A percentile compares a stretch with the other conserved stretches of the same genome.
Conservation (phyloP, 2,329 filamentous ascomycete species). For the Fusarium pseudonygamai region DNA sequence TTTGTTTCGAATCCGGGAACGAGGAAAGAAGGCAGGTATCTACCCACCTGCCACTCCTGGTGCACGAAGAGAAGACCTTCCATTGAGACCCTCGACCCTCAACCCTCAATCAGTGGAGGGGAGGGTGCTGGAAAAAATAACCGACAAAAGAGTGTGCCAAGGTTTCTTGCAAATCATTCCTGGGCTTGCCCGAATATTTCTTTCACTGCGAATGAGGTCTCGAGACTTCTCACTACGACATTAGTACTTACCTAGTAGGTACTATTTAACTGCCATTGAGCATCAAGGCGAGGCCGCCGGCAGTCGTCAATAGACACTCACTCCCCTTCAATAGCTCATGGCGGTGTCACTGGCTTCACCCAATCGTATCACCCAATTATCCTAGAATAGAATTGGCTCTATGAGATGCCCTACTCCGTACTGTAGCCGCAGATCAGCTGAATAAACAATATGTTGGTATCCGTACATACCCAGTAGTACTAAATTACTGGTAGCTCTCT, state of each 20-base stretch:
- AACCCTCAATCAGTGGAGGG: not conserved
- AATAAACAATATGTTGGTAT: not conserved
- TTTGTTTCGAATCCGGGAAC: conserved; percentile 33
- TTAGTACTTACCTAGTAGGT: not conserved
- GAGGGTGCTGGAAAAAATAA: not conserved
- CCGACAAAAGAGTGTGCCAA: not conserved
- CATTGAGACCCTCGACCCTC: not conserved
- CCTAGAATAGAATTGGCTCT: not conserved
- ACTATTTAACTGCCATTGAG: not conserved
- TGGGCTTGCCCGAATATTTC: not conserved
- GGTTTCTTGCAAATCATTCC: not conserved
- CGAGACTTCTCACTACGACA: not conserved
- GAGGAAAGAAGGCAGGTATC: conserved; percentile 7
- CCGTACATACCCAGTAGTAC: too few relatives aligned
- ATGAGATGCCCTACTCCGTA: not conserved
- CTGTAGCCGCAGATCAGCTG: not conserved
- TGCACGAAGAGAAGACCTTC: not conserved
- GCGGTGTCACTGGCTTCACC: not conserved
- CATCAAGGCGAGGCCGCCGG: not conserved
- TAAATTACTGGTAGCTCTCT: not conserved
- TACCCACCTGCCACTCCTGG: not conserved
- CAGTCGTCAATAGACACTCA: not conserved
- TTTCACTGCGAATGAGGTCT: not conserved
- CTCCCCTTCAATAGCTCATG: not conserved
- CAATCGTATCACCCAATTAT: conserved; percentile 10